phyloP scores from a whole-genome alignment of 2,329 filamentous ascomycete genomes.

The Beauveria asiatica region DNA sequence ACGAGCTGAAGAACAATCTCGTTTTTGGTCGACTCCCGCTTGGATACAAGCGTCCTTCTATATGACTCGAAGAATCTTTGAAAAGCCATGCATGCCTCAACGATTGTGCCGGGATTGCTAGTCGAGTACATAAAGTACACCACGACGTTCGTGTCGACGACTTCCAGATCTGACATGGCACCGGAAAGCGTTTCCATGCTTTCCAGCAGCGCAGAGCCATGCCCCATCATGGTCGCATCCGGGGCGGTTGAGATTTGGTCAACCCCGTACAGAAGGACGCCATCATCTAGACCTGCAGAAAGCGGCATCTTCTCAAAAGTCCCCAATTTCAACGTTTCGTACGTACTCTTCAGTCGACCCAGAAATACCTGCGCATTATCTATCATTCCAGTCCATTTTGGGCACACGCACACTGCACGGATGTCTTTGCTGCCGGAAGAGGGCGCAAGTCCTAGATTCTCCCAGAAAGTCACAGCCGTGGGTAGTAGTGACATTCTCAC shows the following conservation, averaged over 20 bases:
- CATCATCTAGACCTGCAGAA: constrained; percentile 29
- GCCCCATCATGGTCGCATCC: constrained; percentile 31
- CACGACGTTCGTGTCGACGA: constrained; percentile 54
- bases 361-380: constrained; percentile 57
- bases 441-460: constrained; percentile 66
- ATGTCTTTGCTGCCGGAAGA: constrained; percentile 64
- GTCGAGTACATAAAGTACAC: constrained; percentile 70
- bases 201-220: constrained; percentile 38
- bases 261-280: constrained; percentile 41
- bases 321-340: constrained; percentile 67
- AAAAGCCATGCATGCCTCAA: constrained; percentile 67
- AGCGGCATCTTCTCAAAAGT: constrained; percentile 47
- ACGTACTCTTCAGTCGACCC: constrained; percentile 58
- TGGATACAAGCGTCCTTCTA: constrained; percentile 34
- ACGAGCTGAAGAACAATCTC: constrained; percentile 74
- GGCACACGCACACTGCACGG: constrained; percentile 61
- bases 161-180: constrained; percentile 33
- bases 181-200: constrained; percentile 41
- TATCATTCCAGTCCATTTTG: constrained; percentile 53
- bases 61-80: constrained; percentile 59
- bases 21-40: constrained; percentile 37
- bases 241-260: constrained; percentile 36
- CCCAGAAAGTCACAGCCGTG: constrained; percentile 71
- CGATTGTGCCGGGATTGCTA: constrained; percentile 49
- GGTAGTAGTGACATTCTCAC: constrained; percentile 64